Evolutionary conservation across 305 asterid species (phyloP), one percentile per base, ranked within the genome.

Genomic region (Fraxinus latifolia): DNA sequence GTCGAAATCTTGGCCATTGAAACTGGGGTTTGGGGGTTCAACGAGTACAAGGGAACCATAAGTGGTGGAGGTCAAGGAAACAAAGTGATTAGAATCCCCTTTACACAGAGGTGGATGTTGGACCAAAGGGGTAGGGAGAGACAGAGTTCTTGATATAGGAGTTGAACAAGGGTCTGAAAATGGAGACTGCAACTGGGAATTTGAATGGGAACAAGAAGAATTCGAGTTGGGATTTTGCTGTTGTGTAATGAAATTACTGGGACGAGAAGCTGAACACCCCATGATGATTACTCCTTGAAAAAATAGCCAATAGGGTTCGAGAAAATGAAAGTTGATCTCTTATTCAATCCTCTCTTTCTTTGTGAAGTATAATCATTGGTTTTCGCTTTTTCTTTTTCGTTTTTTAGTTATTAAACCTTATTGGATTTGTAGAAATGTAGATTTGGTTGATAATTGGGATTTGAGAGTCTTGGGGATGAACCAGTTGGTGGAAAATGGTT

Each of bases 181-280:
- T 7, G 87, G 82, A 60, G 81, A 87, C 37, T 76, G 85, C 31
- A 78, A 78, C 76, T 50, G 72, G 11, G 86, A 84, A 72, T 67
- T 67, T 11, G 73, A 67, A 67, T 25, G 73, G 27, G 86, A 87
- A 39, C 85, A 83, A 23, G 83, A 79, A 78, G 58, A 55, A 81
- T 67, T 81, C 36, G 88, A 78, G 80, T 81, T 76, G 74, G 82
- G 80, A 15, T 85, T 78, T 47, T 77, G 89, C 80, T 84, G 84
- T 72, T 74, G 71, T 0, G 86, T 78, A 55, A 86, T 74, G 79
- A 86, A 79, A 33, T 70, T 82, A 33, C 79, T 79, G 23, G 89
- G 71, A 70, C 89, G 87, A 77, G 91, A 88, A 81, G 91, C 91
- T 34, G 91, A 88, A 77, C 91, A 86, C 77, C 91, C 91, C 91